These are phyloP conservation scores for Penicillium canescens DNA, from an alignment of 495 filamentous ascomycete genomes.

Conservation along the genomic window DNA sequence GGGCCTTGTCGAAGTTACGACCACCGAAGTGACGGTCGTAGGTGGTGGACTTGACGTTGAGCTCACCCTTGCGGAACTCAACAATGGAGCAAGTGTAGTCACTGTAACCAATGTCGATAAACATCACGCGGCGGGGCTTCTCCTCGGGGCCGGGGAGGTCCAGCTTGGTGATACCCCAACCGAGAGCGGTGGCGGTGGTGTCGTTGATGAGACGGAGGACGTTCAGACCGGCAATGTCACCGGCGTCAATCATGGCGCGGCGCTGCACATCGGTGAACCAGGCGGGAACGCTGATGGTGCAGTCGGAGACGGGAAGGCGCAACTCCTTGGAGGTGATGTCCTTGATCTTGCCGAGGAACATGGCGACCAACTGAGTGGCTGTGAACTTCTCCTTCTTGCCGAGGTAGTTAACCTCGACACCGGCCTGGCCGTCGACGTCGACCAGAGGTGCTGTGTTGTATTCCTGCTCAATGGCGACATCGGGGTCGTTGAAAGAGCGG, in stretches of 20 bases:
- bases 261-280: constrained; percentile 98
- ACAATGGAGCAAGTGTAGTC: constrained; percentile 94
- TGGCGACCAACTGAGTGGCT: constrained; percentile 86
- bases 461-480: constrained; percentile 87
- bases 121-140: constrained; percentile 88
- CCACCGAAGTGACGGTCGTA: constrained; percentile 97
- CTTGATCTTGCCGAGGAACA: constrained; percentile 95
- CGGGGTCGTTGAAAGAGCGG: constrained; percentile 81
- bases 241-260: constrained; percentile 83
- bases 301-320: constrained; percentile 88
- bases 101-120: constrained; percentile 95
- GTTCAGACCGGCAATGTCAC: constrained; percentile 93
- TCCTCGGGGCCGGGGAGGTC: constrained; percentile 88
- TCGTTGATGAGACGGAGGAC: constrained; percentile 95
- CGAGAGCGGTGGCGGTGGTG: constrained; percentile 93
- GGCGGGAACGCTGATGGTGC: constrained; percentile 90
- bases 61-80: constrained; percentile 96
- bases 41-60: constrained; percentile 89
- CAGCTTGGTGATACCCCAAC: constrained; percentile 95
- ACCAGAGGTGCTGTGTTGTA: constrained; percentile 86
- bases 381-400: constrained; percentile 94
- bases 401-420: constrained; percentile 90
- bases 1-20: constrained; percentile 91
- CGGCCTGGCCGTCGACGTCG: constrained; percentile 90
- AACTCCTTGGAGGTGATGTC: constrained; percentile 83